These are phyloP conservation scores for Cerioporus squamosus DNA, from an alignment of 1,284 basidiomycete species.

Conservation along the genomic window DNA sequence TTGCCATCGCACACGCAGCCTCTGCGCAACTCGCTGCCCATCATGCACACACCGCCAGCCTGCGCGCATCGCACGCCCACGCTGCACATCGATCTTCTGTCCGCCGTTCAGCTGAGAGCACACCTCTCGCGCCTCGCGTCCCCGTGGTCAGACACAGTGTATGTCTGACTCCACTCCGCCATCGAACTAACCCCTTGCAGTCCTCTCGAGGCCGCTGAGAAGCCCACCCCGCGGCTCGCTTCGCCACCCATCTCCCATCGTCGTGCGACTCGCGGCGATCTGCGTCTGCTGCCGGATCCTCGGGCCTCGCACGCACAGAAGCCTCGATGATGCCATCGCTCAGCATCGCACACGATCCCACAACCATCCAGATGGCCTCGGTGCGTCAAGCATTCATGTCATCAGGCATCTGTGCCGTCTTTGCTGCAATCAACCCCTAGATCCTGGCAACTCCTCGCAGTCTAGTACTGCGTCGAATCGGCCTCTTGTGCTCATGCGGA, in stretches of 20 bases:
- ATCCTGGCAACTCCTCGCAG: no score
- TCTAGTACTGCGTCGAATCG: neutral
- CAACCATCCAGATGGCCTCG: neutral
- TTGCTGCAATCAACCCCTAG: no score
- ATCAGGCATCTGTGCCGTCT: neutral
- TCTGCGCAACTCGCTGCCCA: neutral
- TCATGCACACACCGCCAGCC: neutral
- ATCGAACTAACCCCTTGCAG: constrained; percentile 10
- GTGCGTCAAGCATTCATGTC: neutral
- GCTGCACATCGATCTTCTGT: constrained; percentile 14
- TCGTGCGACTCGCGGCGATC: constrained; percentile 13
- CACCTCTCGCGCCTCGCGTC: constrained; percentile 16
- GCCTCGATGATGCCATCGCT: constrained; percentile 18
- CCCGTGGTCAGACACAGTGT: constrained; percentile 2
- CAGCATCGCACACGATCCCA: constrained; percentile 1
- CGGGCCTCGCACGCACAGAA: constrained; percentile 5
- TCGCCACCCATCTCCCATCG: constrained; percentile 2
- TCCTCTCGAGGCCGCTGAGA: constrained; percentile 8
- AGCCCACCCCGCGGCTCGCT: constrained; percentile 1
- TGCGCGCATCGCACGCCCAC: constrained; percentile 11
- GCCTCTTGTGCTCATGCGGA: neutral
- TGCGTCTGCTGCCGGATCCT: constrained; percentile 16
- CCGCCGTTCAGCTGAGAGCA: constrained; percentile 19
- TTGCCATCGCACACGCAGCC: neutral
- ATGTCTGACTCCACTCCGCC: constrained; percentile 7